Base-by-base conservation (phyloP, 2,329 filamentous ascomycete species). In the Talaromyces funiculosus region DNA sequence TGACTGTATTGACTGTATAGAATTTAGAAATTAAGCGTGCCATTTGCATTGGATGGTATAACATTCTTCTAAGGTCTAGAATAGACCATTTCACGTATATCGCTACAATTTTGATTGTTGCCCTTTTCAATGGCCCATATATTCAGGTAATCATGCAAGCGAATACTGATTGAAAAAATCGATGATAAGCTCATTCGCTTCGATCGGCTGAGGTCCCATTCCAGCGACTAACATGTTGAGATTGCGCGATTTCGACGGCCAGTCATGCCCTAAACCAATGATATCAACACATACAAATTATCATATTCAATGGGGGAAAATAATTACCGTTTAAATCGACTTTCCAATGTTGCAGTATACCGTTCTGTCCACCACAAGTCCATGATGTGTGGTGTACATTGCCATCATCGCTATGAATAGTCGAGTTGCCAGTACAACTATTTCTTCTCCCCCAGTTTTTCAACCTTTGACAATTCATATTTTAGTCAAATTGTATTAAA, bases 231-330 rank as follows among this genome's bases (percentile, higher is more conserved):
- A 64, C 64, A 79, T 77, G 6, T 76, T 77, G 58, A 80, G 73
- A 65, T 80, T 81, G 51, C 72, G 71, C 51, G 77, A 73, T 3
- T 75, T 78, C 22, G 77, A 78, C 4, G 79, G 73, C 79, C 79
- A 81, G 58, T 71, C 73, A 62, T 81, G 79, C 16, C 76, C 71
- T 74, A 12, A 5, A 18, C 26, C 8, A 37, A 3, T 22, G 2
- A 16, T 22, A n/a, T 53, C 3, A 38, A 20, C 22, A 24, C 6
- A 3, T 38, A 20, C 5, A 26, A n/a, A 10, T 49, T 6, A 7
- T 31, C 3, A n/a, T 31, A 1, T 4, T 9, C 1, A 20, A 10
- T 31, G 4, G 0, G 3, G 16, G 3, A 37, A 37, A 20, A 37
- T 20, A 8, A 68, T 72, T 60, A 75, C 76, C 77, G 69, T 80